A percentile compares a stretch with the other conserved stretches of the same genome.
Conservation (phyloP, 2,329 filamentous ascomycete genomes). For the Aspergillus fischeri region DNA sequence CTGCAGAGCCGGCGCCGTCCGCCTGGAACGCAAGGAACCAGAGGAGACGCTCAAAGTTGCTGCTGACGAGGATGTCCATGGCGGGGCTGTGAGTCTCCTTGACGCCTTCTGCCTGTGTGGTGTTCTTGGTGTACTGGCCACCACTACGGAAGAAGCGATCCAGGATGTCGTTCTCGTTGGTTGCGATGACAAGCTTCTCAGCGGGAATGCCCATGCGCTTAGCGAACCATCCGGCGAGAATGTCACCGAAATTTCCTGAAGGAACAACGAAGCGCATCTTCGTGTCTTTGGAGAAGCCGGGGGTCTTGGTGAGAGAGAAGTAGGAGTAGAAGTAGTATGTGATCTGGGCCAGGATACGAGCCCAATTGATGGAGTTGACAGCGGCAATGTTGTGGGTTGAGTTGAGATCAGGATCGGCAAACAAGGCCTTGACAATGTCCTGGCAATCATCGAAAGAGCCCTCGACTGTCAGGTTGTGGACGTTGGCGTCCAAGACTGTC, state of each 20-base stretch:
- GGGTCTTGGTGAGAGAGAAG: constrained; percentile 67
- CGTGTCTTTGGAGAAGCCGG: constrained; percentile 55
- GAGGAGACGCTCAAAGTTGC: constrained; percentile 92
- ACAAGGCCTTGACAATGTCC: constrained; percentile 91
- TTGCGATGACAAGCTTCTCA: constrained; percentile 86
- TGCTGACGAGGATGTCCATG: constrained; percentile 96
- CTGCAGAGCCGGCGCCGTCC: constrained; percentile 41
- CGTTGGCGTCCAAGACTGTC: constrained; percentile 82
- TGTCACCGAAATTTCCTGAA: constrained; percentile 95
- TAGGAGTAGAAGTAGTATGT: constrained; percentile 97
- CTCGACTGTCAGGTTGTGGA: constrained; percentile 84
- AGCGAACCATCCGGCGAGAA: constrained; percentile 84
- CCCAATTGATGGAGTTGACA: constrained; percentile 96
- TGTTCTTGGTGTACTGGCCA: constrained; percentile 80
- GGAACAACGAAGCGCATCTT: constrained; percentile 79
- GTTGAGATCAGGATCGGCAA: constrained; percentile 82
- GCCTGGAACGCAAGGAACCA: constrained; percentile 80
- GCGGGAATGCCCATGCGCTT: constrained; percentile 82
- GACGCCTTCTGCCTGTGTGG: constrained; percentile 61
- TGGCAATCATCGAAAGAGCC: constrained; percentile 97
- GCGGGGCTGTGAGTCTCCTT: constrained; percentile 91
- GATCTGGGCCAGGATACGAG: constrained; percentile 91
- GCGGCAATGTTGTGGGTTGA: constrained; percentile 77
- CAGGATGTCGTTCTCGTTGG: constrained; percentile 96
- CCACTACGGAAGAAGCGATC: constrained; percentile 88